Conservation (phyloP, 2,329 filamentous ascomycete genomes). For the Simplicillium sp. region DNA sequence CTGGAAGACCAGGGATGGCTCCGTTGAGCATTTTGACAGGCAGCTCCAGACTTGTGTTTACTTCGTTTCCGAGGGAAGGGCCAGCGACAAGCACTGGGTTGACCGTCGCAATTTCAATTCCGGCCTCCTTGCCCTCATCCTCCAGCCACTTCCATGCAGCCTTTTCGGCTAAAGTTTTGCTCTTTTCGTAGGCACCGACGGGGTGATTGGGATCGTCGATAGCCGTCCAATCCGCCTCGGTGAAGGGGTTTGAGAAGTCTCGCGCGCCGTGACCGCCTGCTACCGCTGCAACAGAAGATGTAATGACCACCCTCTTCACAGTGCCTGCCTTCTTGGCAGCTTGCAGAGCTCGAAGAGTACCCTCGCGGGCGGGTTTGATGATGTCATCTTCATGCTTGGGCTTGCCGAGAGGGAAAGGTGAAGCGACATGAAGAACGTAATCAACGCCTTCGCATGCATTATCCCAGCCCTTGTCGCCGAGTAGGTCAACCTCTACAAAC, state of each 20-base stretch:
- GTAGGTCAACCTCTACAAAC: conserved; percentile 19
- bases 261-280: conserved; percentile 2
- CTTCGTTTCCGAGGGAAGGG: conserved; percentile 6
- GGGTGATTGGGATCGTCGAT: neutral
- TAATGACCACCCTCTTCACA: conserved; percentile 10
- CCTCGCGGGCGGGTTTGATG: conserved; percentile 10
- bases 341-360: conserved; percentile 11
- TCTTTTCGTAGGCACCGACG: conserved; percentile 5
- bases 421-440: conserved; percentile 23
- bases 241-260: neutral
- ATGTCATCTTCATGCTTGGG: conserved; percentile 8
- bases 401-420: conserved; percentile 17
- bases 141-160: conserved; percentile 11
- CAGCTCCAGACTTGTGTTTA: conserved; percentile 10
- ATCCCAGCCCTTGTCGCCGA: conserved; percentile 17
- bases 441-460: conserved; percentile 16
- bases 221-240: conserved; percentile 3
- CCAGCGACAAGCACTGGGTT: conserved; percentile 9
- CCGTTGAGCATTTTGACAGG: conserved; percentile 16
- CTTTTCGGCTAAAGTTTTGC: conserved; percentile 9
- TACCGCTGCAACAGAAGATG: conserved; percentile 6
- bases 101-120: conserved; percentile 4
- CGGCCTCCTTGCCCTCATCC: neutral
- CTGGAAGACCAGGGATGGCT: conserved; percentile 13
- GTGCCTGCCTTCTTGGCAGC: conserved; percentile 8